Percentiles rank a stretch among this genome's conserved stretches.
These are phyloP conservation scores for Tulasnella sp. DNA, from an alignment of 768 basidiomycete genomes.

Conservation along the genomic window DNA sequence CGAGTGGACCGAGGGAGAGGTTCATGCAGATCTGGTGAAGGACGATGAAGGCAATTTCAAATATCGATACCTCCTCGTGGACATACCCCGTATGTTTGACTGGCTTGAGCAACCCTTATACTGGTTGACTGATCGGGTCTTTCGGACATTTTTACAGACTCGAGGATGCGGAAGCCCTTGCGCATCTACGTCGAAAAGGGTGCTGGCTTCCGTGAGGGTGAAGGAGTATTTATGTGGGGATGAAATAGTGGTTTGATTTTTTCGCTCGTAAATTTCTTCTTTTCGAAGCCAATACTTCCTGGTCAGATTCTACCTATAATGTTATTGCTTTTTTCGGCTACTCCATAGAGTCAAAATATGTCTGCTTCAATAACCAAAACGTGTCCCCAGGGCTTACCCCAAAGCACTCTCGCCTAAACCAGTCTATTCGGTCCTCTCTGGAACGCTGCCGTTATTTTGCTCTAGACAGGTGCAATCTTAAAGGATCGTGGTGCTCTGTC, in stretches of 20 bases:
- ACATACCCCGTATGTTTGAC: constrained; percentile 35
- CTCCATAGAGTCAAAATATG: background rate
- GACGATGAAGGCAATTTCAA: constrained; percentile 34
- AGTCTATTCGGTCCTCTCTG: background rate
- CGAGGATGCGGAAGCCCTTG: constrained; percentile 26
- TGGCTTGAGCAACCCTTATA: background rate
- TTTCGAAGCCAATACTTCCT: background rate
- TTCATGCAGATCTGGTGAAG: constrained; percentile 36
- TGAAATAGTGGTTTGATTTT: background rate
- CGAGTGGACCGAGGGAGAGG: constrained; percentile 32
- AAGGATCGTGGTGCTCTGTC: background rate
- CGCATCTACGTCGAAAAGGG: constrained; percentile 37
- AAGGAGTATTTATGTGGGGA: constrained; percentile 37
- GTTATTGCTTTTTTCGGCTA: background rate
- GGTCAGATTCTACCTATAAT: background rate
- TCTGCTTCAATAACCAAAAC: background rate
- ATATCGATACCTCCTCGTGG: constrained; percentile 37
- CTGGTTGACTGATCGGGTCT: constrained; percentile 5
- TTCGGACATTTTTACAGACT: constrained; percentile 28
- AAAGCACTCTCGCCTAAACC: background rate
- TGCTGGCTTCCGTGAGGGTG: constrained; percentile 33
- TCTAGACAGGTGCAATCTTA: background rate
- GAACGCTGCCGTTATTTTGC: background rate
- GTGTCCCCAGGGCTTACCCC: background rate
- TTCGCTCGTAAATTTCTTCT: background rate